Conservation (phyloP, 2,329 filamentous ascomycete genomes). For the Venturia effusa region DNA sequence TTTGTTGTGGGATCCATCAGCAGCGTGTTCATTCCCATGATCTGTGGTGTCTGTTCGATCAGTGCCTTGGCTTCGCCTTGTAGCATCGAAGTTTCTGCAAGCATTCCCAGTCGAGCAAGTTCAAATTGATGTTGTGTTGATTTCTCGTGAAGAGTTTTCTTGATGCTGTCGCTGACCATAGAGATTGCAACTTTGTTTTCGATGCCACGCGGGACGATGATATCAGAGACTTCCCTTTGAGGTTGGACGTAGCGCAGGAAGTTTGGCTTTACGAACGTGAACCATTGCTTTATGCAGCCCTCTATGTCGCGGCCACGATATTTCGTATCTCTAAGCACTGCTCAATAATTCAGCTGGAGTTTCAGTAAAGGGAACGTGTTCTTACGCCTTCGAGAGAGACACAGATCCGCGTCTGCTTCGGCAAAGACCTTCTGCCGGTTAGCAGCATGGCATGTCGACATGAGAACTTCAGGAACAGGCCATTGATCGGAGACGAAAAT, state of each 20-base stretch:
- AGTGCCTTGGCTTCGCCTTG: neutral
- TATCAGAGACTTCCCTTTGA: conserved; percentile 77
- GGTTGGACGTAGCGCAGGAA: conserved; percentile 91
- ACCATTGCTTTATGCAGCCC: conserved; percentile 98
- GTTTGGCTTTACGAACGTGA: conserved; percentile 90
- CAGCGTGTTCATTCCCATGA: conserved; percentile 82
- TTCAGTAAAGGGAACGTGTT: conserved; percentile 11
- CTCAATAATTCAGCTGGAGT: conserved; percentile 12
- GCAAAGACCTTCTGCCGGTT: conserved; percentile 63
- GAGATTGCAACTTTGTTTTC: conserved; percentile 90
- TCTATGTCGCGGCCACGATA: conserved; percentile 86
- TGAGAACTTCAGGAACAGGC: neutral
- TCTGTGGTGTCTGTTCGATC: conserved; percentile 66
- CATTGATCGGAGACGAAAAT: neutral
- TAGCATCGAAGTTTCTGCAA: neutral
- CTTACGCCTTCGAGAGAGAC: conserved; percentile 76
- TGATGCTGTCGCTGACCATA: conserved; percentile 91
- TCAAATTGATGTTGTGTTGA: conserved; percentile 73
- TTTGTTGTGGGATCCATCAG: conserved; percentile 69
- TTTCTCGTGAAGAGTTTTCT: conserved; percentile 76
- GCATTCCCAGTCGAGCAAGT: conserved; percentile 58
- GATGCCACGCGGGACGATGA: conserved; percentile 89
- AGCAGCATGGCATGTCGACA: neutral
- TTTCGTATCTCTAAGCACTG: conserved; percentile 76
- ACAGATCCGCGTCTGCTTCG: conserved; percentile 90